Conservation (phyloP, 768 basidiomycete species). For the Coprinopsis cinerea region DNA sequence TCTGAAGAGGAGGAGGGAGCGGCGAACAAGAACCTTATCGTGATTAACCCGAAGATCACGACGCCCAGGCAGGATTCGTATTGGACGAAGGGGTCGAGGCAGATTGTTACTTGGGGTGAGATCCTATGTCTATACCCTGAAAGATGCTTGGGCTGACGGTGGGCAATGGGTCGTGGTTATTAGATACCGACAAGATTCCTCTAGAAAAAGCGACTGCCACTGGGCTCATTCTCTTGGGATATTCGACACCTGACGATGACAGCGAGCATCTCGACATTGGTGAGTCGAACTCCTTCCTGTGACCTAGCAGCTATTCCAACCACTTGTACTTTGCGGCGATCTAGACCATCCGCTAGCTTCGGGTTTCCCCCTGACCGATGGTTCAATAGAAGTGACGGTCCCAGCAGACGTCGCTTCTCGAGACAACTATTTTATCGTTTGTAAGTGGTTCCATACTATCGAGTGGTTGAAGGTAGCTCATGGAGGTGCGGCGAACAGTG, state of each 20-base stretch:
- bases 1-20: not conserved
- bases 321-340: not conserved
- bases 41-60: slow-evolving; percentile 21
- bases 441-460: slow-evolving; percentile 20
- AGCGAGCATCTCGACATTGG: slow-evolving; percentile 48
- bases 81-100: slow-evolving; percentile 17
- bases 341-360: slow-evolving; percentile 39
- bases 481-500: slow-evolving; percentile 23
- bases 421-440: slow-evolving; percentile 41
- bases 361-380: slow-evolving; percentile 33
- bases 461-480: not conserved
- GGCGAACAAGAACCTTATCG: slow-evolving; percentile 13
- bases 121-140: not conserved
- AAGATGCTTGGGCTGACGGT: not conserved
- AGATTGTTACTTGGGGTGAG: slow-evolving; percentile 22
- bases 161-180: not conserved
- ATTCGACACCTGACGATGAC: slow-evolving; percentile 18
- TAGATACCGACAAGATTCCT: slow-evolving; percentile 34
- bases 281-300: slow-evolving; percentile 21
- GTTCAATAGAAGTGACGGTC: slow-evolving; percentile 32
- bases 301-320: not conserved
- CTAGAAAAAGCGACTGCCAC: slow-evolving; percentile 24
- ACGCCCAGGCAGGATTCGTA: slow-evolving; percentile 14
- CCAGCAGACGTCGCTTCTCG: slow-evolving; percentile 28
- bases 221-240: slow-evolving; percentile 43